Evolutionary conservation across 352 stramenopile genomes (phyloP), one percentile per base, ranked within the genome.

Genomic region (Phytopythium kandeliae): DNA sequence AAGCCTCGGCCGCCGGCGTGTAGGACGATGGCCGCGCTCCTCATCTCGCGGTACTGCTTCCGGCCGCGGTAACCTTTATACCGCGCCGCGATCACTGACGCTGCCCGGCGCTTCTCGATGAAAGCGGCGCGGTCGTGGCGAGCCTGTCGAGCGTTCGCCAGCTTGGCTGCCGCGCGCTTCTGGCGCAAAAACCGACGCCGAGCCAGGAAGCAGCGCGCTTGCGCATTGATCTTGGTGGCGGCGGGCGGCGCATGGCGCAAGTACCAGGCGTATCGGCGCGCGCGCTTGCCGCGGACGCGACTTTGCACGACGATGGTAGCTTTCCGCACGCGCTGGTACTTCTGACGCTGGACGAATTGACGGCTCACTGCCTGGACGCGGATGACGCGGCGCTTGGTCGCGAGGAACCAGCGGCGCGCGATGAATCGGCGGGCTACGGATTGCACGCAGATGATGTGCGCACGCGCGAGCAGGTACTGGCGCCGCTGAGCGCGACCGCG

Each of bases 1-100:
- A 85, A 95, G 17, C 85, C 85, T 30, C 85, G 78, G 17, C 85
- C 85, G 9, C 69, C 77, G 34, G 85, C 85, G 47, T 95, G 85
- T 5, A 95, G 58, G 22, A 80, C 58, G 40, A 94, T 75, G n/a
- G 78, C 85, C 21, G 85, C 73, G 24, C 68, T 63, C 48, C 89
- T 71, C 78, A 90, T 91, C 13, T 79, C 57, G 15, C 57, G 41
- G 57, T 92, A 95, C 35, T 78, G 83, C 15, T 71, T 80, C 8
- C 58, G 66, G 7, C 58, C 71, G 44, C 63, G 48, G 60, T 89
- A 86, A 9, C 78, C 71, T 52, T 93, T 92, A 69, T 89, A 90
- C 19, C 71, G 65, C 24, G 82, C 78, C 15, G 82, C 78, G 57
- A 94, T 90, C 4, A 86, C 53, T 11, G 73, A 86, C 8, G 78